A percentile compares a stretch with the other conserved stretches of the same genome.
These are phyloP conservation scores for Polytrichum commune DNA, from an alignment of 225 moss, liverwort and hornwort species.

Conservation along the genomic window DNA sequence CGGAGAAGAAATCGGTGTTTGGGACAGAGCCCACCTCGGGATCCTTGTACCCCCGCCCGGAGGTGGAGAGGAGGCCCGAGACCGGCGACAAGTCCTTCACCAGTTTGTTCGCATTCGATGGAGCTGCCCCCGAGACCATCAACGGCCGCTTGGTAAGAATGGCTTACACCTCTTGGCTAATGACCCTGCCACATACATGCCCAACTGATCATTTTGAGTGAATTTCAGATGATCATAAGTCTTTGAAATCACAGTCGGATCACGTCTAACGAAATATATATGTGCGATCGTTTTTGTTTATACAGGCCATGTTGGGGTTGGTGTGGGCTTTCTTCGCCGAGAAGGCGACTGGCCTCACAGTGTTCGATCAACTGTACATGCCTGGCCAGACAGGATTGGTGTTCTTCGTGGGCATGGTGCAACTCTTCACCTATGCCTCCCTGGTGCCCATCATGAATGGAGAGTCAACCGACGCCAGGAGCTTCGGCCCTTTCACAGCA, in stretches of 20 bases:
- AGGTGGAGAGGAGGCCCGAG: slow-evolving; percentile 22
- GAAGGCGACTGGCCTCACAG: slow-evolving; percentile 16
- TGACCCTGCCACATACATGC: too few relatives aligned
- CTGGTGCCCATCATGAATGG: slow-evolving; percentile 23
- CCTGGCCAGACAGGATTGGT: slow-evolving; percentile 24
- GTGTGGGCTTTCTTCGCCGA: slow-evolving; percentile 22
- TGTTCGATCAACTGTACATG: slow-evolving; percentile 25
- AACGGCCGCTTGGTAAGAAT: slow-evolving; percentile 18
- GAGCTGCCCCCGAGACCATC: slow-evolving; percentile 27
- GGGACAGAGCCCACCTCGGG: slow-evolving; percentile 10
- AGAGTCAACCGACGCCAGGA: slow-evolving; percentile 16
- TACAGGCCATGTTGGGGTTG: slow-evolving; percentile 14
- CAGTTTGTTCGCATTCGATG: slow-evolving; percentile 20
- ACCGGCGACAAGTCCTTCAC: slow-evolving; percentile 18
- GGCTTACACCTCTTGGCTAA: too few relatives aligned
- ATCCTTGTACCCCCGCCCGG: slow-evolving; percentile 15
- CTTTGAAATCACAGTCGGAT: background rate
- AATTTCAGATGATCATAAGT: too few relatives aligned
- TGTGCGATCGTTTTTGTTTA: background rate
- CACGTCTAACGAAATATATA: background rate
- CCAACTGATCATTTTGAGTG: background rate
- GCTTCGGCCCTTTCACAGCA: slow-evolving; percentile 17
- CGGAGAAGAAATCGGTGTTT: slow-evolving; percentile 22
- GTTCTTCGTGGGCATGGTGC: slow-evolving; percentile 18
- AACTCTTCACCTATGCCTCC: slow-evolving; percentile 16